phyloP scores from a whole-genome alignment of 352 stramenopile genomes.

The Phytophthora pini region DNA sequence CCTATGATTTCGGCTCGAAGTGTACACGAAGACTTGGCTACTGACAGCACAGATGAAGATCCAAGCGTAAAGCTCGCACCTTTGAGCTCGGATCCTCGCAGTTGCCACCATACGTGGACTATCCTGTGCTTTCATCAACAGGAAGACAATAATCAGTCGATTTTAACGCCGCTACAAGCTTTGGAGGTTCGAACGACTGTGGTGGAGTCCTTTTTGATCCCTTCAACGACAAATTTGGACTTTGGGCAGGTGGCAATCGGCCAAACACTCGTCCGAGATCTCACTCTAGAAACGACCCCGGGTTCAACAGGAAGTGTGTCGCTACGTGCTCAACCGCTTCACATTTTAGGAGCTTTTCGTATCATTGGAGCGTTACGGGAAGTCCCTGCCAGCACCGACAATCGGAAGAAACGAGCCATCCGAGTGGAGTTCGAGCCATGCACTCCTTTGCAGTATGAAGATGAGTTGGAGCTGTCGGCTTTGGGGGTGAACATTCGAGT shows the following conservation, averaged over 20 bases:
- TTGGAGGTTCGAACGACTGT: constrained; percentile 76
- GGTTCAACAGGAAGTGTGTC: constrained; percentile 29
- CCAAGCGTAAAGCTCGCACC: background rate
- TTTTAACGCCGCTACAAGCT: constrained; percentile 41
- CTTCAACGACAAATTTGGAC: constrained; percentile 54
- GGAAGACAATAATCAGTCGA: constrained; percentile 15
- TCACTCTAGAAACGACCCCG: constrained; percentile 62
- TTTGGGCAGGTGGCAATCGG: constrained; percentile 92
- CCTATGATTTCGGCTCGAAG: constrained; percentile 7
- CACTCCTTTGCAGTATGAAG: constrained; percentile 62
- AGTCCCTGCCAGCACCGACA: constrained; percentile 24
- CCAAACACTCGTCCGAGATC: constrained; percentile 54
- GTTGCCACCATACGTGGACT: constrained; percentile 80
- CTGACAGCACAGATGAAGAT: background rate
- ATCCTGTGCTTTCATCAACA: constrained; percentile 69
- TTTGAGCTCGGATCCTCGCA: constrained; percentile 42
- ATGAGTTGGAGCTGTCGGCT: constrained; percentile 69
- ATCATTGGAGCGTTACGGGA: constrained; percentile 72
- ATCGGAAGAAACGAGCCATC: constrained; percentile 35
- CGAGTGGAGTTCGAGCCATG: constrained; percentile 77
- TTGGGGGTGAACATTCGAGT: constrained; percentile 40
- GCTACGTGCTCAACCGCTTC: constrained; percentile 66
- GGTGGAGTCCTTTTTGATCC: constrained; percentile 56
- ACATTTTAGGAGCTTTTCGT: constrained; percentile 84
- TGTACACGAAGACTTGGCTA: background rate